Evolutionary conservation across 2,329 filamentous ascomycete species (phyloP).

Genomic region (Xylariaceae sp.): DNA sequence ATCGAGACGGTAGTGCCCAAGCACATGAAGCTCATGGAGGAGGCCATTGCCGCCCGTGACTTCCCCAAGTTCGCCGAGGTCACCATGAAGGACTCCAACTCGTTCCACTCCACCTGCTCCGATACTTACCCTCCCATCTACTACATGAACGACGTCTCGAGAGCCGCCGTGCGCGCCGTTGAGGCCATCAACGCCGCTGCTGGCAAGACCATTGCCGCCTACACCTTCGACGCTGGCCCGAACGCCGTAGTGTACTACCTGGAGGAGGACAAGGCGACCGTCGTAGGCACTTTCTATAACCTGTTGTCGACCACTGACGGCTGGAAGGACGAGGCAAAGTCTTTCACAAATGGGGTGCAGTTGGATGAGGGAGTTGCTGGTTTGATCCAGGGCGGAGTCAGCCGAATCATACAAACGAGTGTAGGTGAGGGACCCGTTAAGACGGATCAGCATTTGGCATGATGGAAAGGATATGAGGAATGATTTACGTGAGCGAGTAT

Average conservation of each 20-base stretch:
- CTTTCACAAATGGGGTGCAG: slow-evolving; percentile 46
- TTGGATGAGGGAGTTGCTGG: slow-evolving; percentile 63
- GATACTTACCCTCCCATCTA: slow-evolving; percentile 98
- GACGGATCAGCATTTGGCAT: slow-evolving; percentile 73
- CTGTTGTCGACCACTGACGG: slow-evolving; percentile 62
- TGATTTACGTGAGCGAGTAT: slow-evolving; percentile 8
- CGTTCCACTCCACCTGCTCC: slow-evolving; percentile 90
- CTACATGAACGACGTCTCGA: slow-evolving; percentile 93
- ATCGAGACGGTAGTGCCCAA: slow-evolving; percentile 73
- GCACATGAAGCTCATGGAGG: slow-evolving; percentile 81
- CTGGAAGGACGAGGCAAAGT: slow-evolving; percentile 60
- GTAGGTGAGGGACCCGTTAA: slow-evolving; percentile 86
- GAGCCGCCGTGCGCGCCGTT: slow-evolving; percentile 81
- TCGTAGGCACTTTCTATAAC: slow-evolving; percentile 75
- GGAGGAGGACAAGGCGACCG: slow-evolving; percentile 66
- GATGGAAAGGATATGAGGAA: slow-evolving; percentile 19
- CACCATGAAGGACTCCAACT: slow-evolving; percentile 96
- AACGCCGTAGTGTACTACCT: slow-evolving; percentile 97
- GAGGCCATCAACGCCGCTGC: slow-evolving; percentile 81
- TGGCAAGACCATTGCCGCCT: slow-evolving; percentile 79
- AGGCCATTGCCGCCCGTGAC: slow-evolving; percentile 71
- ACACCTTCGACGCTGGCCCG: slow-evolving; percentile 95
- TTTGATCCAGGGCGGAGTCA: slow-evolving; percentile 73
- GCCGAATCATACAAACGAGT: slow-evolving; percentile 82
- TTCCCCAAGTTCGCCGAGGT: slow-evolving; percentile 84